phyloP scores from a whole-genome alignment of 352 stramenopile species.

The Phytophthora vignae region DNA sequence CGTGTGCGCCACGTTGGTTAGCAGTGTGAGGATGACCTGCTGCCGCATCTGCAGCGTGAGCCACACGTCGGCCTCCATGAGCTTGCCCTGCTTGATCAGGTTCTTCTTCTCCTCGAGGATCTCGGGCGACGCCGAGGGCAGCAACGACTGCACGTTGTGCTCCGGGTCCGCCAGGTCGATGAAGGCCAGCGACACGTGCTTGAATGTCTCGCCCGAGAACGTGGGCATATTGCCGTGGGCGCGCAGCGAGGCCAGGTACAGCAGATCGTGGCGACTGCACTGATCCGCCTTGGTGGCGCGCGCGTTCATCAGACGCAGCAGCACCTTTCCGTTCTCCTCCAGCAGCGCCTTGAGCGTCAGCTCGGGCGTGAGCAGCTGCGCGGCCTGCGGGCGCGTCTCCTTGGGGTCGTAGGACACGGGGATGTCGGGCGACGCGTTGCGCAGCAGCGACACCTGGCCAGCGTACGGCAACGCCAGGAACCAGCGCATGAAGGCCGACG shows the following conservation, averaged over 20 bases:
- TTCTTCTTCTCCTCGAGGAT: conserved; percentile 68
- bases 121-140: conserved; percentile 66
- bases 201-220: conserved; percentile 87
- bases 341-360: conserved; percentile 76
- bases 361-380: conserved; percentile 78
- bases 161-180: conserved; percentile 78
- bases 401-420: conserved; percentile 65
- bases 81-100: conserved; percentile 72
- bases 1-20: conserved; percentile 85
- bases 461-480: conserved; percentile 81
- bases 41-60: conserved; percentile 88
- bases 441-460: conserved; percentile 76
- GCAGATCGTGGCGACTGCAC: conserved; percentile 77
- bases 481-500: conserved; percentile 86
- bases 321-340: conserved; percentile 82
- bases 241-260: conserved; percentile 74
- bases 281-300: conserved; percentile 72
- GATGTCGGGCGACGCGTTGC: conserved; percentile 85
- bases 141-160: conserved; percentile 80
- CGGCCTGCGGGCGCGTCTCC: conserved; percentile 51
- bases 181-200: conserved; percentile 78
- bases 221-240: conserved; percentile 76
- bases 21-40: conserved; percentile 79
- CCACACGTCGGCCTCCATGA: conserved; percentile 88
- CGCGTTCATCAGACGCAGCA: conserved; percentile 81